Conservation (phyloP, 2,329 filamentous ascomycete species). For the Pseudogymnoascus pannorum region DNA sequence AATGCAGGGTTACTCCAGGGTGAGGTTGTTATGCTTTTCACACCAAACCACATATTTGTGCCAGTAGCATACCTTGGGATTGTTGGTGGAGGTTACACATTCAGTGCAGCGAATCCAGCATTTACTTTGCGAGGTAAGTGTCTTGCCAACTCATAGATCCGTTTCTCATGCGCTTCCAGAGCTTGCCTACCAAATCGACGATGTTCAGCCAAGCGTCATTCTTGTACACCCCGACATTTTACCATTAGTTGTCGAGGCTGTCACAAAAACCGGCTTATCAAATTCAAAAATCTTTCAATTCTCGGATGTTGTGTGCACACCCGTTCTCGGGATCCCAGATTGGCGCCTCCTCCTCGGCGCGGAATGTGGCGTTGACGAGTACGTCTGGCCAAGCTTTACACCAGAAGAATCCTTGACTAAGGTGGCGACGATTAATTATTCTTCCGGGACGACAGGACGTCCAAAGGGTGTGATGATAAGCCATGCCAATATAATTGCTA, state of each 20-base stretch:
- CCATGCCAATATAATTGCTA: conserved; percentile 43
- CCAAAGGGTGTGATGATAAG: conserved; percentile 43
- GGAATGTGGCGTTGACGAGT: conserved; percentile 45
- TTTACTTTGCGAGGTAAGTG: conserved; percentile 41
- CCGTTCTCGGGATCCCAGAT: conserved; percentile 40
- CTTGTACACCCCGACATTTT: conserved; percentile 43
- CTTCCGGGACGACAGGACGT: conserved; percentile 43
- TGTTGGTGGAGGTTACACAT: conserved; percentile 44
- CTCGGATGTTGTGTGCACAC: conserved; percentile 32
- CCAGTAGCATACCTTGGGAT: conserved; percentile 47
- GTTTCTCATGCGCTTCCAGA: conserved; percentile 30
- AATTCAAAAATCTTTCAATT: conserved; percentile 41
- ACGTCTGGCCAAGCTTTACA: conserved; percentile 53
- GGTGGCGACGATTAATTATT: conserved; percentile 42
- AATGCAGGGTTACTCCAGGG: conserved; percentile 37
- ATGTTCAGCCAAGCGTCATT: conserved; percentile 42
- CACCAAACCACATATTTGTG: conserved; percentile 48
- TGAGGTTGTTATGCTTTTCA: conserved; percentile 47
- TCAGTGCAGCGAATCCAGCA: conserved; percentile 47
- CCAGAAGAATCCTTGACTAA: conserved; percentile 30
- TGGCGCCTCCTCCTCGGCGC: conserved; percentile 56
- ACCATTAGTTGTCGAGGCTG: conserved; percentile 36
- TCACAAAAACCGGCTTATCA: conserved; percentile 35
- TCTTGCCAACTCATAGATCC: neutral
- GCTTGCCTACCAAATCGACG: conserved; percentile 43